Evolutionary conservation across 495 filamentous ascomycete genomes (phyloP), one percentile per base, ranked within the genome.

Genomic region (Copromyces sp.): DNA sequence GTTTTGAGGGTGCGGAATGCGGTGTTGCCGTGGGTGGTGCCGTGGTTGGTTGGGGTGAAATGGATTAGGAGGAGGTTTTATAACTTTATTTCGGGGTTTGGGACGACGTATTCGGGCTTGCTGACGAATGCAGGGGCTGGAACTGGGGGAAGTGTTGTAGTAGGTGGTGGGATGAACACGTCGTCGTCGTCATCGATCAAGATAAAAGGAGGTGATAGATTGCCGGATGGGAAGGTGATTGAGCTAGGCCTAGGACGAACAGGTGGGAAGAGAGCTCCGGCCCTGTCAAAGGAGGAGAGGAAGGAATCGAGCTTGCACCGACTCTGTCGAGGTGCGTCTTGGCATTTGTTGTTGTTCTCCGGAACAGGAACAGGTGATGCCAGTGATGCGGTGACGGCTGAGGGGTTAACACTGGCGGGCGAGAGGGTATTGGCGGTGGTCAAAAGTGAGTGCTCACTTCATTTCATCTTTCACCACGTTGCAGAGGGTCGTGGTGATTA

Each of bases 301-400:
- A 65, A 44, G 24, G 70, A 71, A 69, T 75, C 76, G 39, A 78
- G 71, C 2, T 4, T 84, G 59, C 78, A 82, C 59, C 72, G 72
- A 53, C 39, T 84, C 1, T 80, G 77, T 45, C 75, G 24, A 1
- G 78, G 79, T 8, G 39, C 39, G 9, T 44, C 40, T 17, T 73
- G 80, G 59, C 80, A 82, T 45, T 73, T 84, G 40, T 37, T 84
- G 32, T 70, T 84, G 39, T 82, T 84, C 71, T 73, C 78, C n/a
- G 82, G 78, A 29, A 45, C 65, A 0, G 74, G 59, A 9, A 41
- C 69, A 0, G 73, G 41, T 6, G 53, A 53, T 8, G 24, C 24
- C 24, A 39, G 39, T 1, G 68, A 65, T 12, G 38, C 69, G 16
- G 75, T 72, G 9, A 75, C 68, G 45, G 74, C 73, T 24, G 73